Conservation (phyloP, 2,329 filamentous ascomycete genomes). For the Sodiomyces alkalinus region DNA sequence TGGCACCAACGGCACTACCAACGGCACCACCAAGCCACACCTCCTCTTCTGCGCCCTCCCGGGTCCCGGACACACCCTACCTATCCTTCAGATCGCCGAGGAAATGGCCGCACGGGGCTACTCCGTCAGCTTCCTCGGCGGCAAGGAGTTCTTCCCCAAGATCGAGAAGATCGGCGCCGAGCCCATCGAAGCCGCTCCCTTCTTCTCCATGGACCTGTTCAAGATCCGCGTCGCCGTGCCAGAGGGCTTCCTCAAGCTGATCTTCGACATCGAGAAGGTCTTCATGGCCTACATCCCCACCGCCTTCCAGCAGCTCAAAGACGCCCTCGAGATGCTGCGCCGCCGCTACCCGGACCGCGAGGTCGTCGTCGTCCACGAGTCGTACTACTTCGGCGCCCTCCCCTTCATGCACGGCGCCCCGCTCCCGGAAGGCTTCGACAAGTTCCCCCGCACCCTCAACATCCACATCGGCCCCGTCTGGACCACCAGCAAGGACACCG, state of each 20-base stretch:
- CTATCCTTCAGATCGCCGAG: constrained; percentile 17
- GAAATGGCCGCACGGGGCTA: constrained; percentile 23
- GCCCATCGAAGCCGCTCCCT: constrained; percentile 12
- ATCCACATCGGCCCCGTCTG: constrained; percentile 22
- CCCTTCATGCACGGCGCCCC: constrained; percentile 23
- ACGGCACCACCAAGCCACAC: constrained; percentile 11
- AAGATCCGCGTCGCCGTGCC: constrained; percentile 7
- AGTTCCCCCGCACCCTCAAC: constrained; percentile 20
- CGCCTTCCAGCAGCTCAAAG: constrained; percentile 17
- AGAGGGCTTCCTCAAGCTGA: constrained; percentile 12
- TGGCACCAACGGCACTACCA: constrained; percentile 3
- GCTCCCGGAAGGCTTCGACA: constrained; percentile 19
- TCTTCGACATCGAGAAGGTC: constrained; percentile 17
- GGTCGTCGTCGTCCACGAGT: constrained; percentile 28
- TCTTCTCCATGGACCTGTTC: constrained; percentile 8
- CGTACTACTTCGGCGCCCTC: constrained; percentile 18
- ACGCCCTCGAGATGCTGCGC: constrained; percentile 17
- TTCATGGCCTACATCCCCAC: constrained; percentile 18
- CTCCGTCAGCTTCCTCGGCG: constrained; percentile 24
- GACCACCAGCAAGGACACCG: constrained; percentile 20
- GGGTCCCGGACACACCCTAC: constrained; percentile 16
- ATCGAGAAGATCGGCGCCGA: constrained; percentile 21
- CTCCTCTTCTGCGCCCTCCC: constrained; percentile 14
- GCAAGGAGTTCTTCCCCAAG: constrained; percentile 17
- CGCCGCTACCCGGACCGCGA: constrained; percentile 17